Evolutionary conservation across 148 eudicot species (phyloP).

Genomic region (Camellia sinensis): DNA sequence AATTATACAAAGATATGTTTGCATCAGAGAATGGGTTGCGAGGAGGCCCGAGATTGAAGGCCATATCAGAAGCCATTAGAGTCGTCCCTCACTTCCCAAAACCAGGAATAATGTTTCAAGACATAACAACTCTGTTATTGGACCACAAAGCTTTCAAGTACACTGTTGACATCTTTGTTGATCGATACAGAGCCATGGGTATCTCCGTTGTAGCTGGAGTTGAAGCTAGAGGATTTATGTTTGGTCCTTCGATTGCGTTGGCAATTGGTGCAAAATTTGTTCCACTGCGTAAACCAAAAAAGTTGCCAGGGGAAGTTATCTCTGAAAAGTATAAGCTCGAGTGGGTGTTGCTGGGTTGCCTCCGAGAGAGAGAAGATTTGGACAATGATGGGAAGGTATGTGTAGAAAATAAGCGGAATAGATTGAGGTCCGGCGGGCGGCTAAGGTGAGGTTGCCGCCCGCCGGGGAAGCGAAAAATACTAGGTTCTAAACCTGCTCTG

Average conservation of each 20-base stretch:
- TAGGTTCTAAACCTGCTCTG: too few species aligned
- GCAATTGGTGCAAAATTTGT: slow-evolving; percentile 67
- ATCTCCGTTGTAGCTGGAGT: slow-evolving; percentile 88
- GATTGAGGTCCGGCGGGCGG: too few species aligned
- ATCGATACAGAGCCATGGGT: slow-evolving; percentile 74
- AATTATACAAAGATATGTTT: slow-evolving; percentile 46
- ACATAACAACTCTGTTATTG: slow-evolving; percentile 78
- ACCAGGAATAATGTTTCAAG: slow-evolving; percentile 96
- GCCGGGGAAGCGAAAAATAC: too few species aligned
- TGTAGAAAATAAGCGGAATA: too few species aligned
- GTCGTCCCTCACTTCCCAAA: slow-evolving; percentile 89
- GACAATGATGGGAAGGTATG: too few species aligned
- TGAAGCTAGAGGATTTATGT: slow-evolving; percentile 69
- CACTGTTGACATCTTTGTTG: slow-evolving; percentile 80
- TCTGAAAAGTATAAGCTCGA: slow-evolving; percentile 76
- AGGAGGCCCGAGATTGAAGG: slow-evolving; percentile 82
- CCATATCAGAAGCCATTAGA: slow-evolving; percentile 74
- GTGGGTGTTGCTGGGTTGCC: too few species aligned
- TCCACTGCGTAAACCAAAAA: slow-evolving; percentile 53
- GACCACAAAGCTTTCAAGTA: slow-evolving; percentile 79
- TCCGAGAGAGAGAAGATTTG: too few species aligned
- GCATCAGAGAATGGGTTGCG: slow-evolving; percentile 74
- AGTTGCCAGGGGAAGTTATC: slow-evolving; percentile 69
- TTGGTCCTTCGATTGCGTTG: slow-evolving; percentile 59
- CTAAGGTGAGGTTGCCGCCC: too few species aligned